phyloP scores from a whole-genome alignment of 2,329 filamentous ascomycete species.

The Fulvia fulva region DNA sequence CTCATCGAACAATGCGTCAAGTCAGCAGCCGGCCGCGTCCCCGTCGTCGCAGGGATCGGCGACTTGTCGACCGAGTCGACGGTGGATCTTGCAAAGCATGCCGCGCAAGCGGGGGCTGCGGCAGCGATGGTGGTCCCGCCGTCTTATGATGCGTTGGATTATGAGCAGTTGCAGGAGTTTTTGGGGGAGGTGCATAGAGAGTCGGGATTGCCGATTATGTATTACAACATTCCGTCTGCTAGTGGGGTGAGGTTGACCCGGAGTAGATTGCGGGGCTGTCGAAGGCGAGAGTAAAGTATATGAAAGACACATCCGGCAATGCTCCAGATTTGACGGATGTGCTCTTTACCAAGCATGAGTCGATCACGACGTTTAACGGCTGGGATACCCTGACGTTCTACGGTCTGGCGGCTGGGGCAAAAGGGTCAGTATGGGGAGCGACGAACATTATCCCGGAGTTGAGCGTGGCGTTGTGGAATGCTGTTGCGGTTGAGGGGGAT shows the following conservation, averaged over 20 bases:
- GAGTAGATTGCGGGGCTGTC: slow-evolving; percentile 43
- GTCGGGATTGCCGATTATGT: slow-evolving; percentile 45
- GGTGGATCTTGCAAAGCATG: slow-evolving; percentile 42
- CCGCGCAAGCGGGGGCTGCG: slow-evolving; percentile 38
- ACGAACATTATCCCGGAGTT: slow-evolving; percentile 51
- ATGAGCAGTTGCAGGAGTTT: slow-evolving; percentile 39
- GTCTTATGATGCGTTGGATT: slow-evolving; percentile 46
- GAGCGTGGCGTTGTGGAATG: slow-evolving; percentile 47
- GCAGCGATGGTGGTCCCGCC: slow-evolving; percentile 50
- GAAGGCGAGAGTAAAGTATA: slow-evolving; percentile 47
- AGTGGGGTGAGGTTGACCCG: slow-evolving; percentile 43
- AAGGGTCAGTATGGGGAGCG: slow-evolving; percentile 50
- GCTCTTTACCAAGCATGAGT: slow-evolving; percentile 41
- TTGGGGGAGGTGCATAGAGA: slow-evolving; percentile 41
- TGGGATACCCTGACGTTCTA: slow-evolving; percentile 55
- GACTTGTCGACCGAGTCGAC: slow-evolving; percentile 41
- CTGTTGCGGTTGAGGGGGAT: slow-evolving; percentile 43
- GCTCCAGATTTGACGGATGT: slow-evolving; percentile 49
- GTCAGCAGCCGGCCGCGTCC: slow-evolving; percentile 39
- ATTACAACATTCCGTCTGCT: slow-evolving; percentile 51
- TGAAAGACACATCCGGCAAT: slow-evolving; percentile 53
- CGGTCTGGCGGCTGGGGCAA: slow-evolving; percentile 48
- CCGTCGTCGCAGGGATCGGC: slow-evolving; percentile 45
- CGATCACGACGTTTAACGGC: slow-evolving; percentile 50
- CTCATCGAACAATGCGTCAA: slow-evolving; percentile 39